A percentile compares a stretch with the other conserved stretches of the same genome.
Conservation (phyloP, 1,284 basidiomycete genomes). For the Gomphus sp. region DNA sequence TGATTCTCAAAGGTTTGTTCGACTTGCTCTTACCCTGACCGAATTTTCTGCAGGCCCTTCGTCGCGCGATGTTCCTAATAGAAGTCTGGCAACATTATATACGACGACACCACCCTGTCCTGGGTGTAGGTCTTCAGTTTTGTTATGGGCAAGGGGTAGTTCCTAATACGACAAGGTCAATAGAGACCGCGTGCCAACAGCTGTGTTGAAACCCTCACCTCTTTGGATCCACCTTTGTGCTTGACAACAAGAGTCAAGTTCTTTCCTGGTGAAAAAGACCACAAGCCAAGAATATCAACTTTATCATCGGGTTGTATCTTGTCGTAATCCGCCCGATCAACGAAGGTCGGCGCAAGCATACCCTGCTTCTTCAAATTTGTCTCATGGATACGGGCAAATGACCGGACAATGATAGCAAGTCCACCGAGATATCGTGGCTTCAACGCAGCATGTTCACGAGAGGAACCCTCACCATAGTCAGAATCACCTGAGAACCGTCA, state of each 20-base stretch:
- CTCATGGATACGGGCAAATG: conserved; percentile 97
- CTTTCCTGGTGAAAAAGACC: conserved; percentile 81
- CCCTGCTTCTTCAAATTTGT: conserved; percentile 98
- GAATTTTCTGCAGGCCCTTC: conserved; percentile 3
- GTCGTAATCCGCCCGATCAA: conserved; percentile 84
- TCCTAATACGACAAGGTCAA: conserved; percentile 27
- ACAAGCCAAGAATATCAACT: conserved; percentile 78
- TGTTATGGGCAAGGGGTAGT: conserved; percentile 56
- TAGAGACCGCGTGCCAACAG: conserved; percentile 8
- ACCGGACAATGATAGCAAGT: conserved; percentile 89
- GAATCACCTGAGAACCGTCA: conserved; percentile 48
- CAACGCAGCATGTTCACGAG: conserved; percentile 95
- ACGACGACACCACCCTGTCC: conserved; percentile 17
- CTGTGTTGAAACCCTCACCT: conserved; percentile 35
- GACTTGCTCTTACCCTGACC: conserved; percentile 9
- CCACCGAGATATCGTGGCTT: conserved; percentile 97
- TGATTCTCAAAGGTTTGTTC: not conserved
- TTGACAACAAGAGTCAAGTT: conserved; percentile 74
- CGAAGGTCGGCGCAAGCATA: conserved; percentile 89
- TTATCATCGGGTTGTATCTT: conserved; percentile 77
- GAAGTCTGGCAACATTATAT: conserved; percentile 13
- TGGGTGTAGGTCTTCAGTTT: conserved; percentile 15
- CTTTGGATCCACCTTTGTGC: conserved; percentile 73
- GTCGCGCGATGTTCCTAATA: conserved; percentile 5
- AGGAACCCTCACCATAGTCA: conserved; percentile 98